Evolutionary conservation across 108 stramenopile genomes (phyloP), one percentile per base, ranked within the genome.

Genomic region (Stephanodiscus minutulus): DNA sequence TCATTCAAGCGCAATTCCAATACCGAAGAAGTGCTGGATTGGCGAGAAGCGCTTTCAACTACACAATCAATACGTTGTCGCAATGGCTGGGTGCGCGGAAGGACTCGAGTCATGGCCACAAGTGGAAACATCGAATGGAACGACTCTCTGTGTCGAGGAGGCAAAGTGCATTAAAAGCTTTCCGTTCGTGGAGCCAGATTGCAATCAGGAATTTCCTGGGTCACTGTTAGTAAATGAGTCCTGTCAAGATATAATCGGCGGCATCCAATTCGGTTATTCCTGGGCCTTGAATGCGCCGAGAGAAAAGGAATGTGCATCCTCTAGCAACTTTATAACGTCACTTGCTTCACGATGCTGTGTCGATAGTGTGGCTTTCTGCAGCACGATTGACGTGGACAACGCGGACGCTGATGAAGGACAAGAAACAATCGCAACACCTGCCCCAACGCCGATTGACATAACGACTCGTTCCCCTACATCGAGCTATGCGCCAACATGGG

Each of bases 11-110:
- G 57, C 55, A 31, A 25, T 36, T 17, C 36, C 73, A 8, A 29
- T 74, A 24, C 35, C 53, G 12, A 59, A 74, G 49, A 74, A 68
- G 24, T 68, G 73, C 55, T 74, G 58, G 13, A 58, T 68, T 48
- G 67, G 73, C 56, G 73, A 68, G 15, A 72, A 72, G 36, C 47
- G 70, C 12, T 5, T 72, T 49, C 31, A 33, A 28, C 61, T 60
- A 17, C 52, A 72, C 61, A 72, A 72, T 48, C 70, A 72, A 53
- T 72, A 72, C 27, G 70, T 72, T 6, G 48, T 28, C 47, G 70
- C 50, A 22, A 72, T 62, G 60, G 70, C 70, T 35, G 61, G 46
- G 33, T 72, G 70, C 28, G 62, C 58, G 8, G 60, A 72, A 52
- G 70, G 61, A 15, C 62, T 50, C 27, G 58, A 72, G 46, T 33